Evolutionary conservation across 2,329 filamentous ascomycete genomes (phyloP), one percentile per base, ranked within the genome.

Genomic region (Diaporthe sp.): DNA sequence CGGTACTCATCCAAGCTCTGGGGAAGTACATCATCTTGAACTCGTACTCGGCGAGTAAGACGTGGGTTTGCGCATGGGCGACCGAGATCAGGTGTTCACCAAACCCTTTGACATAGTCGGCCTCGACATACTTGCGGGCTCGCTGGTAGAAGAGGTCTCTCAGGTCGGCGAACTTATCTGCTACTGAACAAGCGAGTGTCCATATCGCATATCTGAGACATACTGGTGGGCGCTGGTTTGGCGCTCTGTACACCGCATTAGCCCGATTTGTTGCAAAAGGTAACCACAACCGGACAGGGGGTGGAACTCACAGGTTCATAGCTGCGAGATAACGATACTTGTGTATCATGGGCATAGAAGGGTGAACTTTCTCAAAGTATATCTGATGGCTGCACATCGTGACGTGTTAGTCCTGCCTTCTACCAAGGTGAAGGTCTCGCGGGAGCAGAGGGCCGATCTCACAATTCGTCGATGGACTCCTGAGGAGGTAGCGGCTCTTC

Each of bases 11-110:
- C 97, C 97, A 98, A 0, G 97, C 97, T 78, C 97, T 89, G 1
- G 97, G 96, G 80, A 98, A 98, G 83, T 95, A 97, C 94, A 98
- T 98, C 90, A 94, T 94, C 85, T 96, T 98, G 87, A 98, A 98
- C 83, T 99, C 97, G 80, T 98, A 98, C 0, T 90, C 92, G 8
- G 92, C 91, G 65, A 97, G 88, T 28, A 98, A 86, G 37, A 92
- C 88, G 89, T 97, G 97, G 1, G 94, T 92, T 83, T 99, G 97
- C 70, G 93, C 94, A 83, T 98, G 95, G 22, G 93, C 93, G 42
- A 98, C 88, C 1, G 94, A 96, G 79, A 98, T 94, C 82, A 97
- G 94, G 78, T 92, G 90, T 83, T 98, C 96, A 72, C 97, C 97
- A 79, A 96, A 95, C 5, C 96, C 96, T 82, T 94, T 97, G 87